Conservation (phyloP, 371 early-diverging fungal genomes). For the Mortierella sp. region DNA sequence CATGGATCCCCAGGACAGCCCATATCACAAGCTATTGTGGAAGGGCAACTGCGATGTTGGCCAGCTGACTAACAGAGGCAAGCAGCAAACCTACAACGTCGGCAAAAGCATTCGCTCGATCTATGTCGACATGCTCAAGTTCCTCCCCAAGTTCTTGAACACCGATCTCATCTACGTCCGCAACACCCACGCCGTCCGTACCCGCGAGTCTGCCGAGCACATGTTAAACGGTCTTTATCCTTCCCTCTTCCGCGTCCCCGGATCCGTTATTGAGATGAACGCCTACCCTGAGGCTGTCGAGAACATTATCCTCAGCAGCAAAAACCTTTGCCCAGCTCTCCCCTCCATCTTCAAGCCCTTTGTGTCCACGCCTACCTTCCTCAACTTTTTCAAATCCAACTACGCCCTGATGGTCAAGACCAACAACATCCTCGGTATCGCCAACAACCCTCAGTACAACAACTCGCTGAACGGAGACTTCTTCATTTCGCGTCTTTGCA, state of each 20-base stretch:
- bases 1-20: constrained; percentile 2
- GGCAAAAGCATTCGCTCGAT: constrained; percentile 61
- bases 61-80: constrained; percentile 63
- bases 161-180: constrained; percentile 45
- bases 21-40: neutral
- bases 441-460: neutral
- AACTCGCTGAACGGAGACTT: constrained; percentile 4
- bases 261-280: neutral
- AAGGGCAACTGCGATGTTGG: constrained; percentile 42
- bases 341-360: constrained; percentile 3
- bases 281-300: constrained; percentile 16
- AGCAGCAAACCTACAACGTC: constrained; percentile 57
- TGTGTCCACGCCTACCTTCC: neutral
- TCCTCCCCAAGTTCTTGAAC: constrained; percentile 38
- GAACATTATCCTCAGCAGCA: constrained; percentile 5
- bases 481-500: constrained; percentile 13
- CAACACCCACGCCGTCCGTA: constrained; percentile 61
- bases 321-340: neutral
- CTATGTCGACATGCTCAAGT: constrained; percentile 64
- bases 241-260: neutral
- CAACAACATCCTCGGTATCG: constrained; percentile 15
- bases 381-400: neutral
- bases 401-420: constrained; percentile 4
- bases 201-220: constrained; percentile 61
- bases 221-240: constrained; percentile 64